These are phyloP conservation scores for Cornus florida DNA, from an alignment of 148 eudicot species.

Conservation along the genomic window DNA sequence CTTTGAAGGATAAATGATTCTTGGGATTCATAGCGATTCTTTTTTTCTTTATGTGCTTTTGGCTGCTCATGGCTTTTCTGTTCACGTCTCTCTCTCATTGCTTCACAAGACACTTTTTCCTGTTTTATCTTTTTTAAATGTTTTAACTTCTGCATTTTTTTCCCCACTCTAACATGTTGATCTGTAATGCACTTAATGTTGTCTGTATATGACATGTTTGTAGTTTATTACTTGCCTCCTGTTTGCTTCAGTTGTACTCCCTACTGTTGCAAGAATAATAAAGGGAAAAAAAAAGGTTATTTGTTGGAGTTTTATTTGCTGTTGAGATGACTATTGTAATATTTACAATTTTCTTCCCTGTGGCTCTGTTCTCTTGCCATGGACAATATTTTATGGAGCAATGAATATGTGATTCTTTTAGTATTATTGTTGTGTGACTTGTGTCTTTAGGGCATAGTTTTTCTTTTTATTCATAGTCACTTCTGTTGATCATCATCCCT, in stretches of 20 bases:
- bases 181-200: not conserved
- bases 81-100: not conserved
- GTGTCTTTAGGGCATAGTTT: not conserved
- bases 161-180: not conserved
- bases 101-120: too few relatives aligned
- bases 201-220: not conserved
- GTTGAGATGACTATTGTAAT: too few relatives aligned
- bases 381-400: too few relatives aligned
- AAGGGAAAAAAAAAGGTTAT: not conserved
- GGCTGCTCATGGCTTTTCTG: not conserved
- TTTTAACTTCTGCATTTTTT: too few relatives aligned
- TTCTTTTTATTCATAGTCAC: not conserved
- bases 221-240: not conserved
- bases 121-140: not conserved
- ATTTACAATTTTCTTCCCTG: too few relatives aligned
- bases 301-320: too few relatives aligned
- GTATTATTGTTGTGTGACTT: not conserved
- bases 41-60: not conserved
- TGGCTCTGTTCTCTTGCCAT: too few relatives aligned
- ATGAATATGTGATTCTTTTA: not conserved
- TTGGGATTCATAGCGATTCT: conserved; percentile 5
- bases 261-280: not conserved
- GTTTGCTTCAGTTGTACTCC: not conserved
- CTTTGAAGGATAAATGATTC: not conserved
- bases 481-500: not conserved